These are phyloP conservation scores for Carex kokanica DNA, from an alignment of 176 grass and related monocot genomes.

Conservation along the genomic window DNA sequence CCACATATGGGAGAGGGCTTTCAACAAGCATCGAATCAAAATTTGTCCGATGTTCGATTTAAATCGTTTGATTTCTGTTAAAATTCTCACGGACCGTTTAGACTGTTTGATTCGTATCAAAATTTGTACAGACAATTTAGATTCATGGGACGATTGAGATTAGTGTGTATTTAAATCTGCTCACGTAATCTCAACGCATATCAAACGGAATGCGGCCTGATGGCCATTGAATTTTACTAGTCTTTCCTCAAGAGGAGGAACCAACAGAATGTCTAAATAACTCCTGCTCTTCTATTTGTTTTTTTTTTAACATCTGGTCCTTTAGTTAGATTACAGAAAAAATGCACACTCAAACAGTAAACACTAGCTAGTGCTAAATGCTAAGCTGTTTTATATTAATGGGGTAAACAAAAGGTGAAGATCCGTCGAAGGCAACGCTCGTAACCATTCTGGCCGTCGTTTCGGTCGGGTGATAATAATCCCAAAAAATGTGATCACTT, in stretches of 20 bases:
- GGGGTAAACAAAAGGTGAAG: constrained; percentile 37
- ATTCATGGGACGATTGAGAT: too few relatives aligned
- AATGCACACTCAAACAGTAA: neutral
- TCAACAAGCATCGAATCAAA: too few relatives aligned
- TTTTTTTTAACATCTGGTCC: neutral
- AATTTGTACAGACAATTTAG: too few relatives aligned
- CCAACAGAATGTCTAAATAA: neutral
- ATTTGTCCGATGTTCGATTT: too few relatives aligned
- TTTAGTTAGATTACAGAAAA: neutral
- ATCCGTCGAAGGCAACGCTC: constrained; percentile 35
- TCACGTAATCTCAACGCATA: too few relatives aligned
- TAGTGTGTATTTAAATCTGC: too few relatives aligned
- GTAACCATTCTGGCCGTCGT: constrained; percentile 28
- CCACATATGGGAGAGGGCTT: too few relatives aligned
- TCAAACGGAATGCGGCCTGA: too few relatives aligned
- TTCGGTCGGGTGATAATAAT: constrained; percentile 57
- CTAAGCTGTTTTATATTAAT: constrained; percentile 32
- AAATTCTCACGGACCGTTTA: too few relatives aligned
- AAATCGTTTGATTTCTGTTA: too few relatives aligned
- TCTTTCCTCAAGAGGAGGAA: neutral
- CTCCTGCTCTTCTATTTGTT: neutral
- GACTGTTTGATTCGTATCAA: too few relatives aligned
- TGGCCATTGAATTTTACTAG: neutral
- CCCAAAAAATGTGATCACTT: constrained; percentile 52
- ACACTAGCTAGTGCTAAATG: neutral